A percentile compares a stretch with the other conserved stretches of the same genome.
These are phyloP conservation scores for Singerocomus inundabilis DNA, from an alignment of 1,284 basidiomycete genomes.

Conservation along the genomic window DNA sequence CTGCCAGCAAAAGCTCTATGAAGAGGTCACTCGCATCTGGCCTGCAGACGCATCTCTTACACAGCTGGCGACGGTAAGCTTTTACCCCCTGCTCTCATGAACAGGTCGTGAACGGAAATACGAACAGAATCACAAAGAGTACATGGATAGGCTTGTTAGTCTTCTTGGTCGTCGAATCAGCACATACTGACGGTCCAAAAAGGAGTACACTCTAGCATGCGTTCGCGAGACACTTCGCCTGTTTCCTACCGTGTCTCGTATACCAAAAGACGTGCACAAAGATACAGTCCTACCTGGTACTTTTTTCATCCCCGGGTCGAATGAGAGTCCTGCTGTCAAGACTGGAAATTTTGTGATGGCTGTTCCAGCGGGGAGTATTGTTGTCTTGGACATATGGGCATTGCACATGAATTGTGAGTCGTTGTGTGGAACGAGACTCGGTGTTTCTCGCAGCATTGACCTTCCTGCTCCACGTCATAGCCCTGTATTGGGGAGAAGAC, in stretches of 20 bases:
- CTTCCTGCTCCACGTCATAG: constrained; percentile 9
- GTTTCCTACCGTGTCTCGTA: constrained; percentile 38
- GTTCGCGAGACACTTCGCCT: constrained; percentile 46
- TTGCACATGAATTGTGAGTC: constrained; percentile 38
- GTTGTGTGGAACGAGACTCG: neutral
- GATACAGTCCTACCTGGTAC: constrained; percentile 38
- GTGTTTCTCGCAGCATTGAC: neutral
- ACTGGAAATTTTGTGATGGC: constrained; percentile 35
- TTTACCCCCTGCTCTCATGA: neutral
- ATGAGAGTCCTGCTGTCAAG: constrained; percentile 27
- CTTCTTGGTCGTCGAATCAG: neutral
- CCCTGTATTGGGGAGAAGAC: constrained; percentile 45
- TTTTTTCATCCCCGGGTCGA: constrained; percentile 31
- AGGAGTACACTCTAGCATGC: constrained; percentile 43
- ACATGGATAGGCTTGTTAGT: constrained; percentile 35
- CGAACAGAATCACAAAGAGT: constrained; percentile 37
- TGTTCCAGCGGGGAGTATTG: constrained; percentile 40
- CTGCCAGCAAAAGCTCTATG: constrained; percentile 41
- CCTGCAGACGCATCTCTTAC: constrained; percentile 29
- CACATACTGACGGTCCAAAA: constrained; percentile 15
- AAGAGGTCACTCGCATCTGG: constrained; percentile 39
- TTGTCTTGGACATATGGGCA: constrained; percentile 40
- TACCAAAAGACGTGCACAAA: constrained; percentile 39
- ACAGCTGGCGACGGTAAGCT: constrained; percentile 19
- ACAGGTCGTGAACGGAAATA: neutral